These are phyloP conservation scores for Magnusiomyces paraingens DNA, from an alignment of 1,139 yeast genomes.

Conservation along the genomic window DNA sequence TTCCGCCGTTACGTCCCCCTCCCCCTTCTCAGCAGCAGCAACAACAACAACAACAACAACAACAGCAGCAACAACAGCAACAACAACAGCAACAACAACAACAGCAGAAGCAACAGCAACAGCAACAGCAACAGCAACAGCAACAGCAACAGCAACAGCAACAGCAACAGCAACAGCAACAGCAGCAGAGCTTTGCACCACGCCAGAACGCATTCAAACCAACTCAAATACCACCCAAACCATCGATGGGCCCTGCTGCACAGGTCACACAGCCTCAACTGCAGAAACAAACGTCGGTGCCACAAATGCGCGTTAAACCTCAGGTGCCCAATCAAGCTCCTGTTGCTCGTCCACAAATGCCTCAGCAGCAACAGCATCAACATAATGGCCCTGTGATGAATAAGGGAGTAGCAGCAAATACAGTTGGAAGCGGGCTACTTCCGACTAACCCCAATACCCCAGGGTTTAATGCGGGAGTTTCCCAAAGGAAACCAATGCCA, in stretches of 20 bases:
- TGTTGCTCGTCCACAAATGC: neutral
- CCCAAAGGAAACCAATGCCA: too few relatives aligned
- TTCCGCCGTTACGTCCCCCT: too few relatives aligned
- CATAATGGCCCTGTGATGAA: too few relatives aligned
- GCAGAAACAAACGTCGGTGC: slow-evolving; percentile 21
- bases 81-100: slow-evolving; percentile 5
- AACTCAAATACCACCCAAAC: slow-evolving; percentile 13
- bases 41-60: slow-evolving; percentile 5
- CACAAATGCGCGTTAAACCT: slow-evolving; percentile 24
- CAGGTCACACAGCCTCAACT: slow-evolving; percentile 13
- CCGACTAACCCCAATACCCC: too few relatives aligned
- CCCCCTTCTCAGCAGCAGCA: too few relatives aligned
- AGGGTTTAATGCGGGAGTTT: too few relatives aligned
- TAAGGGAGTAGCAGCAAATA: too few relatives aligned
- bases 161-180: slow-evolving; percentile 5
- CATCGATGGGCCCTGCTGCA: slow-evolving; percentile 4
- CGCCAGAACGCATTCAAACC: slow-evolving; percentile 25
- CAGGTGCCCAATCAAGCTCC: slow-evolving; percentile 11
- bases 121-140: slow-evolving; percentile 5
- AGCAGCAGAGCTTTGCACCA: slow-evolving; percentile 23
- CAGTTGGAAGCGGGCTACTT: too few relatives aligned
- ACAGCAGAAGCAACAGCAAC: slow-evolving; percentile 14
- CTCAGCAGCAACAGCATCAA: too few relatives aligned
- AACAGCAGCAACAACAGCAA: slow-evolving; percentile 16
- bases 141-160: slow-evolving; percentile 13